phyloP scores from a whole-genome alignment of 2,329 filamentous ascomycete species.

The Albifimbria verrucaria region DNA sequence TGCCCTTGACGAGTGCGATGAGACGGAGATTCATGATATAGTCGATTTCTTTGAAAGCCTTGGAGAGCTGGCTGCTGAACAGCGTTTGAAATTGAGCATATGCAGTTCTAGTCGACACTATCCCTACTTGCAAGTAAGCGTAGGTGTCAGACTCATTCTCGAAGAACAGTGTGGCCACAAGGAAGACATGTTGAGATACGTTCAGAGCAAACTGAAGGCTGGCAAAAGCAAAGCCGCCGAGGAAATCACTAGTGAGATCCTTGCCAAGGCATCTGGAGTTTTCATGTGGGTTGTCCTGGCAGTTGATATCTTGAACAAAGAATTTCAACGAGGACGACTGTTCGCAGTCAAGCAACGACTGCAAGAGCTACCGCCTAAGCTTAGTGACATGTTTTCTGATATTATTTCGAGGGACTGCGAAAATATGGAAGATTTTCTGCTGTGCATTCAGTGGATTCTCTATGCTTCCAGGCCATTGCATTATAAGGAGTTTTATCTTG shows the following conservation, averaged over 20 bases:
- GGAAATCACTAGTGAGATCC: not conserved
- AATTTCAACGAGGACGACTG: not conserved
- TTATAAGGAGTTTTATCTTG: not conserved
- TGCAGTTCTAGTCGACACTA: slow-evolving; percentile 43
- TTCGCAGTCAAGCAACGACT: not conserved
- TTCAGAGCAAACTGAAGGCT: not conserved
- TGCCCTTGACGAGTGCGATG: slow-evolving; percentile 44
- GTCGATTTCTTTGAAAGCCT: slow-evolving; percentile 36
- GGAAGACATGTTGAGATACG: slow-evolving; percentile 15
- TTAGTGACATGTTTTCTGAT: not conserved
- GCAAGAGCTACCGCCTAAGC: not conserved
- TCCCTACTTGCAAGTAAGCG: slow-evolving; percentile 16
- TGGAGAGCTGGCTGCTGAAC: slow-evolving; percentile 18
- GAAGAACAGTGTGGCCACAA: slow-evolving; percentile 16
- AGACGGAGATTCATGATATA: slow-evolving; percentile 35
- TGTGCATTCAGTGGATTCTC: not conserved
- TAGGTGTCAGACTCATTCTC: slow-evolving; percentile 11
- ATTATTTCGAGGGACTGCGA: not conserved
- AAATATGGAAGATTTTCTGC: not conserved
- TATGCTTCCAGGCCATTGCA: not conserved
- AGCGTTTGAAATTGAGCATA: slow-evolving; percentile 18
- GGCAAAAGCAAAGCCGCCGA: not conserved
- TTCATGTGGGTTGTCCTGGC: not conserved
- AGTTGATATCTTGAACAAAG: not conserved
- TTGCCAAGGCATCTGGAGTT: not conserved